Evolutionary conservation across 768 basidiomycete genomes (phyloP).

Genomic region (Dioszegia hungarica): DNA sequence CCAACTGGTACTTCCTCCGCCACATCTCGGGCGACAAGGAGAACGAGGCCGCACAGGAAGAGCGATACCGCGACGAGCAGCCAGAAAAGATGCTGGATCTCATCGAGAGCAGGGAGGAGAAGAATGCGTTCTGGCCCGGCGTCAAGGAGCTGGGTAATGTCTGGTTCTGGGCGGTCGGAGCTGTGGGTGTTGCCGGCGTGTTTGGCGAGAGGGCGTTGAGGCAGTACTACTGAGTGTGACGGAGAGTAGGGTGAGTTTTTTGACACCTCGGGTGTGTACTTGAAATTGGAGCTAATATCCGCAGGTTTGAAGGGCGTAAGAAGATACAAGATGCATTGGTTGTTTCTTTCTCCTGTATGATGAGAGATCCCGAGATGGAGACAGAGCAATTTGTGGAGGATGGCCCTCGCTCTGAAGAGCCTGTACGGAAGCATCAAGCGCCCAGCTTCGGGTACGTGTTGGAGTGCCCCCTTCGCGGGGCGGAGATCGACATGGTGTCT

Average conservation of each 20-base stretch:
- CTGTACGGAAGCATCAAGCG: no score
- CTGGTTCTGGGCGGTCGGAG: slow-evolving; percentile 22
- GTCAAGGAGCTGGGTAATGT: slow-evolving; percentile 18
- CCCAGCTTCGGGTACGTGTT: no score
- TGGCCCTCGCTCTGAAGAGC: no score
- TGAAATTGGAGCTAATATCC: no score
- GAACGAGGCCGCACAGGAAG: slow-evolving; percentile 25
- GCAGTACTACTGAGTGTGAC: neutral
- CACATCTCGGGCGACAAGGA: slow-evolving; percentile 35
- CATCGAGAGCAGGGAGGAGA: slow-evolving; percentile 19
- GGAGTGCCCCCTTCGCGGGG: no score
- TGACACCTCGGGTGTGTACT: neutral
- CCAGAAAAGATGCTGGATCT: slow-evolving; percentile 20
- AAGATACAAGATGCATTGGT: no score
- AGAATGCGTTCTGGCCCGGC: slow-evolving; percentile 36
- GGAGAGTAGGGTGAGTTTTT: neutral
- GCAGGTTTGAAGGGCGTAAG: no score
- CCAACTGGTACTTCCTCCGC: slow-evolving; percentile 31
- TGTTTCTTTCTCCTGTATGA: no score
- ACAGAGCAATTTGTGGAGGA: no score
- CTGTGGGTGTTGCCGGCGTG: slow-evolving; percentile 11
- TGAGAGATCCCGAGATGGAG: no score
- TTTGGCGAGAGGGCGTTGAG: slow-evolving; percentile 14
- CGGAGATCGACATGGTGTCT: no score
- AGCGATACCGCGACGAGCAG: slow-evolving; percentile 15